Evolutionary conservation across 2,329 filamentous ascomycete genomes (phyloP), one percentile per base, ranked within the genome.

Genomic region (Fusarium gaditjirri): DNA sequence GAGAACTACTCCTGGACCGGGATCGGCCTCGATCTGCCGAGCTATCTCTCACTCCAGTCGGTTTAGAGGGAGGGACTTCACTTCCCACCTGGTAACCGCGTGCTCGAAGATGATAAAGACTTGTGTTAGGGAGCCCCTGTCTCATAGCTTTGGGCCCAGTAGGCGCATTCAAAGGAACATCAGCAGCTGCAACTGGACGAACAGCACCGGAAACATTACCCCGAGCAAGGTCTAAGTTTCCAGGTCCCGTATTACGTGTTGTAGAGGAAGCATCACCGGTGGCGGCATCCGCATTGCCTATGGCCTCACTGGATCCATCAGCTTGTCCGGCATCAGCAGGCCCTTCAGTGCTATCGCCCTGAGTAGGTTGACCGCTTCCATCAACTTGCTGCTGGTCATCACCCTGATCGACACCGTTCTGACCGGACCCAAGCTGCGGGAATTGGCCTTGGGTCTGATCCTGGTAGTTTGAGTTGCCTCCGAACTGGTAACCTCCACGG

Each of bases 121-220:
- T 93, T 63, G 92, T 95, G 80, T 97, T 97, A 56, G 93, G 93
- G 16, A 94, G 85, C 35, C 94, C 94, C 81, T 96, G 92, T 71
- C 95, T 89, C 94, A 98, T 97, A 23, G 96, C 96, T 82, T 96
- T 95, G 52, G 96, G 96, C 14, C 95, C 96, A 60, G 93, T 97
- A 33, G 96, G 96, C 33, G 96, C 96, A 83, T 87, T 94, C 83
- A 90, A 81, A 47, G 90, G 90, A 56, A 83, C 81, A 75, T 84
- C 78, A 58, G 81, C 66, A 65, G 75, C 78, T 46, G 81, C 64
- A 65, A 78, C 77, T 55, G 78, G 79, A 70, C 80, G 81, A 65
- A 81, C 78, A 42, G 73, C 67, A 49, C 73, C 75, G 17, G 72
- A 49, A 33, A 71, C 71, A 65, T 71, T 78, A 53, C 67, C 70